These are phyloP conservation scores for Oryza longistaminata DNA, from an alignment of 176 grass and related monocot species.

Conservation along the genomic window DNA sequence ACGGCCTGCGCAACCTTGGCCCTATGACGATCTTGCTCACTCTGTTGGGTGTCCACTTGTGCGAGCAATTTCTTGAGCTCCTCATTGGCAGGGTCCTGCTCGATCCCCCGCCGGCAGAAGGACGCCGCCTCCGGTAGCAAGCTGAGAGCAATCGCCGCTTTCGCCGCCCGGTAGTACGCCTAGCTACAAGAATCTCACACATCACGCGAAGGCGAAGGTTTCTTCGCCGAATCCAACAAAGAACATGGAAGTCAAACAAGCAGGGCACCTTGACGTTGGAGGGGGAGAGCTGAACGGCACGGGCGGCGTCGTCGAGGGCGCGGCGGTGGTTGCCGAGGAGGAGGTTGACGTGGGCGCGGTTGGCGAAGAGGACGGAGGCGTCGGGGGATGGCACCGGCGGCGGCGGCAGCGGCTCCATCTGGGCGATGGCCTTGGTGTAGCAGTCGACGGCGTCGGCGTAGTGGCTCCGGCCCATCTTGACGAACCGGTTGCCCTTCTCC, in stretches of 20 bases:
- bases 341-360: constrained; percentile 83
- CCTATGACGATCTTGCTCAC: constrained; percentile 52
- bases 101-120: constrained; percentile 67
- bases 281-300: constrained; percentile 60
- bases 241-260: too few species aligned
- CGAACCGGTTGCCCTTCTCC: constrained; percentile 79
- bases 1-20: constrained; percentile 60
- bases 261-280: constrained; percentile 72
- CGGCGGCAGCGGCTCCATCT: constrained; percentile 43
- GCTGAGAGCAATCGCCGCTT: constrained; percentile 72
- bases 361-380: constrained; percentile 79
- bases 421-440: constrained; percentile 89
- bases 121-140: constrained; percentile 55
- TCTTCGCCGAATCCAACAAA: background rate
- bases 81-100: constrained; percentile 67
- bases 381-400: constrained; percentile 33
- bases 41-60: constrained; percentile 54
- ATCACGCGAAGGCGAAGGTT: background rate
- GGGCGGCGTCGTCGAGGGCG: constrained; percentile 66
- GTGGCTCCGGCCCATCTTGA: constrained; percentile 79
- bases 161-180: constrained; percentile 84
- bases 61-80: constrained; percentile 70
- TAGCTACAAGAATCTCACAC: constrained; percentile 50
- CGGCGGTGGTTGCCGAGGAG: constrained; percentile 82
- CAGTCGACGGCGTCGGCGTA: constrained; percentile 76